phyloP scores from a whole-genome alignment of 495 filamentous ascomycete genomes.

The Annulohypoxylon maeteangense region DNA sequence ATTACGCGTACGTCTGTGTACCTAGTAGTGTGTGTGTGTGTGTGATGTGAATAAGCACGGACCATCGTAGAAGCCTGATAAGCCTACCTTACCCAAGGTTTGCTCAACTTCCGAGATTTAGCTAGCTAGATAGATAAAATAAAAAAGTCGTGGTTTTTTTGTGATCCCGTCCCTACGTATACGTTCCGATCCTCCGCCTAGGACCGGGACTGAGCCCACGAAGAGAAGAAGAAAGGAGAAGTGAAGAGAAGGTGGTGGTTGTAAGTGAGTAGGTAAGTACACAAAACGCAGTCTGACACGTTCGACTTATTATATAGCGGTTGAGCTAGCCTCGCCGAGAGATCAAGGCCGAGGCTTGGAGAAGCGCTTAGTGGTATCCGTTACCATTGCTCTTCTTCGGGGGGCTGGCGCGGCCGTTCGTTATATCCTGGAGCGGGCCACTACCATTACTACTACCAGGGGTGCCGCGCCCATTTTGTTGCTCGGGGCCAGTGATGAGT shows the following conservation, averaged over 20 bases:
- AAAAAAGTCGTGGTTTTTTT: not conserved
- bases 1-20: not conserved
- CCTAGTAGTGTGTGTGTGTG: not conserved
- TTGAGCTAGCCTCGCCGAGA: not conserved
- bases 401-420: slow-evolving; percentile 48
- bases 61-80: not conserved
- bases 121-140: too few species aligned
- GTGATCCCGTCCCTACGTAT: not conserved
- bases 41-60: not conserved
- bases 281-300: not conserved
- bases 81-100: not conserved
- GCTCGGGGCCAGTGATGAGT: slow-evolving; percentile 57
- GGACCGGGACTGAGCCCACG: not conserved
- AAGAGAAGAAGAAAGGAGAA: slow-evolving; percentile 13
- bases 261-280: slow-evolving; percentile 26
- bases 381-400: slow-evolving; percentile 46
- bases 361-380: slow-evolving; percentile 31
- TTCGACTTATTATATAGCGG: slow-evolving; percentile 8
- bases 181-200: not conserved
- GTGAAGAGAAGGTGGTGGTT: too few species aligned
- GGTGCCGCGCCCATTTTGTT: not conserved
- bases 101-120: not conserved
- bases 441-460: slow-evolving; percentile 1
- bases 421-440: slow-evolving; percentile 42
- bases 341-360: not conserved